These are phyloP conservation scores for Pleurozium schreberi DNA, from an alignment of 225 moss, liverwort and hornwort species.

Conservation along the genomic window DNA sequence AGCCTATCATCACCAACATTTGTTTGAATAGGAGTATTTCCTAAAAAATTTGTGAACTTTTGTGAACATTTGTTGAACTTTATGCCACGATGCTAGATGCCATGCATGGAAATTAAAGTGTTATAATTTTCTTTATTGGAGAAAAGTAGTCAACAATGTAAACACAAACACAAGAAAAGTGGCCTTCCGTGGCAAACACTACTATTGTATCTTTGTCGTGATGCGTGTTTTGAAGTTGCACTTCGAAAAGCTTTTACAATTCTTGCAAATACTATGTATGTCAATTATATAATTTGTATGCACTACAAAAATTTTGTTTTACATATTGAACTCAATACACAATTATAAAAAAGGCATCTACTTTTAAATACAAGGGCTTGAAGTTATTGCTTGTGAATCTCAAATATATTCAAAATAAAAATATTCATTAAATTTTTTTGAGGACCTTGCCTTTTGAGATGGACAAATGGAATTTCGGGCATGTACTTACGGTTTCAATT, in stretches of 20 bases:
- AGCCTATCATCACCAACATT: not conserved
- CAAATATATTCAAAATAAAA: accelerated
- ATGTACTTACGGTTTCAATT: no score
- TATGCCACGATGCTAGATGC: no score
- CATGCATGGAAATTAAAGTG: no score
- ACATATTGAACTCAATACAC: not conserved
- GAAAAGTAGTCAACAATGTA: not conserved
- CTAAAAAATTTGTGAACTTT: no score
- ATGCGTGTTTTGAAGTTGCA: conserved; percentile 40
- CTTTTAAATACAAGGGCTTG: no score
- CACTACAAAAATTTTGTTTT: not conserved
- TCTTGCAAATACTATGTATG: conserved; percentile 40
- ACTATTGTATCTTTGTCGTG: conserved; percentile 70
- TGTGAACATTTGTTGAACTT: no score
- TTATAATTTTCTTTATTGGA: conserved; percentile 39
- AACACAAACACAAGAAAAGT: not conserved
- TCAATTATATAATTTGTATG: no score
- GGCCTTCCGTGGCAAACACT: conserved; percentile 66
- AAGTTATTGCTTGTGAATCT: not conserved
- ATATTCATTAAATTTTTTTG: not conserved
- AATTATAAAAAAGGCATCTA: not conserved
- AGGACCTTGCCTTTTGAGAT: not conserved
- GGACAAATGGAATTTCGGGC: no score
- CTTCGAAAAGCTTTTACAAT: conserved; percentile 62
- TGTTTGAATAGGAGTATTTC: no score